Evolutionary conservation across 1,139 yeast genomes (phyloP).

Genomic region (Pneumocystis oryctolagi): DNA sequence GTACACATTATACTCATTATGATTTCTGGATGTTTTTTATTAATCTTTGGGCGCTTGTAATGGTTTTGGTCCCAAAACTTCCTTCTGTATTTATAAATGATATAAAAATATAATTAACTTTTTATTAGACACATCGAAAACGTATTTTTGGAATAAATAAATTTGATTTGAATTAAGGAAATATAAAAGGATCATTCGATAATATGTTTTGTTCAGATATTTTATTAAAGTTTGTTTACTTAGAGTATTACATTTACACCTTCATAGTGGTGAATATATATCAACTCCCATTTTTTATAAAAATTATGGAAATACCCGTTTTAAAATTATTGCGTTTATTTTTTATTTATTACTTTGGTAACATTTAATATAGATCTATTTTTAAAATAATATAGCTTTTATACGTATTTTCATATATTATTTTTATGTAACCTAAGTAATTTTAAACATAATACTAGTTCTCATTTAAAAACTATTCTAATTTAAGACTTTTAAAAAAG

Average conservation of each 20-base stretch:
- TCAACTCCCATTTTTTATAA: not conserved
- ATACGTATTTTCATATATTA: not conserved
- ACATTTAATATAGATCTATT: not conserved
- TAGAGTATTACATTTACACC: not conserved
- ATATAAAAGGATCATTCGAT: not conserved
- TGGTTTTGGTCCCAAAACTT: slow-evolving; percentile 75
- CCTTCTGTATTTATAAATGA: slow-evolving; percentile 31
- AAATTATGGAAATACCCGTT: not conserved
- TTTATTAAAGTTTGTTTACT: not conserved
- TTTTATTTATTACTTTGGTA: not conserved
- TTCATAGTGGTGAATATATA: not conserved
- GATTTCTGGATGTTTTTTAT: slow-evolving; percentile 63
- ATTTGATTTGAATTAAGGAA: slow-evolving; percentile 10
- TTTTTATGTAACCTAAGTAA: not conserved
- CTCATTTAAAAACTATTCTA: not conserved
- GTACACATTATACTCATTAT: slow-evolving; percentile 83
- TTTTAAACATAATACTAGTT: not conserved
- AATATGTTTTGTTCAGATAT: not conserved
- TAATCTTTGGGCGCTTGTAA: slow-evolving; percentile 67
- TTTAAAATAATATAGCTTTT: not conserved
- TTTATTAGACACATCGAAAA: slow-evolving; percentile 10
- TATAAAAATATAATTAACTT: not conserved
- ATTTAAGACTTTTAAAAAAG: not conserved
- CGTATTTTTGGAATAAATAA: slow-evolving; percentile 14
- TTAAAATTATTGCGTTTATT: not conserved